Conservation (phyloP, 2,329 filamentous ascomycete genomes). For the Talaromyces sp. region DNA sequence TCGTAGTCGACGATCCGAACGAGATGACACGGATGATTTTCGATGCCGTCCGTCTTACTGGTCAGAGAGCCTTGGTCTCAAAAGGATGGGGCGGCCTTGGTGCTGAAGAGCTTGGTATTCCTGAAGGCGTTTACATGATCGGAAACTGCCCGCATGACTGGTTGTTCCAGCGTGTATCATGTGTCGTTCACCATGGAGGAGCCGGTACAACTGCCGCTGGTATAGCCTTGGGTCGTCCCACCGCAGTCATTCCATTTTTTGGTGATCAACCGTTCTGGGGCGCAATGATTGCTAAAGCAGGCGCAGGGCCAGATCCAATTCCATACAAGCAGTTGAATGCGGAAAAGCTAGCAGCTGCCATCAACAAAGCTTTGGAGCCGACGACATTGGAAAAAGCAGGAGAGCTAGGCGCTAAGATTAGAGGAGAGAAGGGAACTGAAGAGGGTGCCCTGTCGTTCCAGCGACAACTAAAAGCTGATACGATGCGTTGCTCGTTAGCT, state of each 20-base stretch:
- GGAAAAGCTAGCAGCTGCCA: slow-evolving; percentile 61
- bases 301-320: slow-evolving; percentile 66
- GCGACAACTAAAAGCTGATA: slow-evolving; percentile 60
- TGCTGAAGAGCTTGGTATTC: slow-evolving; percentile 57
- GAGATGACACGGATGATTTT: slow-evolving; percentile 67
- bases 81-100: slow-evolving; percentile 87
- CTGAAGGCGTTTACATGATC: slow-evolving; percentile 73
- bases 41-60: slow-evolving; percentile 60
- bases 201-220: slow-evolving; percentile 84
- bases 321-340: slow-evolving; percentile 63
- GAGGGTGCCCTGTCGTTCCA: slow-evolving; percentile 63
- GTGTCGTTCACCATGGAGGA: slow-evolving; percentile 81
- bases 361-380: slow-evolving; percentile 55
- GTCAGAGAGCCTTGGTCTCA: slow-evolving; percentile 73
- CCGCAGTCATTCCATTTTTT: slow-evolving; percentile 80
- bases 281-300: slow-evolving; percentile 65
- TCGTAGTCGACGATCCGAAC: slow-evolving; percentile 72
- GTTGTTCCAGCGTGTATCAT: slow-evolving; percentile 75
- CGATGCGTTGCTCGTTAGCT: slow-evolving; percentile 63
- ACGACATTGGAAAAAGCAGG: slow-evolving; percentile 53
- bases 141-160: slow-evolving; percentile 85
- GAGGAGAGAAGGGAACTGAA: slow-evolving; percentile 51
- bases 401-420: slow-evolving; percentile 56
- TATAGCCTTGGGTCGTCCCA: slow-evolving; percentile 74
- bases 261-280: slow-evolving; percentile 84